Evolutionary conservation across 2,329 filamentous ascomycete species (phyloP).

Genomic region (Fonsecaea multimorphosa): DNA sequence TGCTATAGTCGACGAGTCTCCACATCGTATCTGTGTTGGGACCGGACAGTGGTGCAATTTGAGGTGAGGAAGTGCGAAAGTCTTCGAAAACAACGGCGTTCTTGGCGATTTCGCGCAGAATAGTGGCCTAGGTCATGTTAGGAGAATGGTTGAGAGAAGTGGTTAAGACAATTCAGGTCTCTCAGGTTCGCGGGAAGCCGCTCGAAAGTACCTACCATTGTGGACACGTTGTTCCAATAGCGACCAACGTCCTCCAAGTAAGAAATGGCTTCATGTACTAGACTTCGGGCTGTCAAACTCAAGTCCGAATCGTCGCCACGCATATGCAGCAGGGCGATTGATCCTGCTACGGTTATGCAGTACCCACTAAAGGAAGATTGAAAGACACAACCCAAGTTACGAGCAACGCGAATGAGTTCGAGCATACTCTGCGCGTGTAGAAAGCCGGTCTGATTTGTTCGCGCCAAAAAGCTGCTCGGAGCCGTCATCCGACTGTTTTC

Average conservation of each 20-base stretch:
- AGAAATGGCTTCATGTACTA: slow-evolving; percentile 5
- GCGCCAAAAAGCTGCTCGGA: slow-evolving; percentile 42
- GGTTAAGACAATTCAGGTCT: too few relatives aligned
- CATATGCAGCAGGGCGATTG: slow-evolving; percentile 12
- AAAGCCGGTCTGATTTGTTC: background rate
- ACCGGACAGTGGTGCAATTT: slow-evolving; percentile 9
- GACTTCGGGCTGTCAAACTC: background rate
- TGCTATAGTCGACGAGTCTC: slow-evolving; percentile 26
- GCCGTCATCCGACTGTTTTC: slow-evolving; percentile 39
- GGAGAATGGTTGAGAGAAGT: too few relatives aligned
- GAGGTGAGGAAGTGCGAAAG: background rate
- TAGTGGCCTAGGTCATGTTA: background rate
- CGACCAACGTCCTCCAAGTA: slow-evolving; percentile 16
- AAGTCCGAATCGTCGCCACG: background rate
- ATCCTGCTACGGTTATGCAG: slow-evolving; percentile 43
- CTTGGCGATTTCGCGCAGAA: background rate
- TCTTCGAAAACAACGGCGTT: slow-evolving; percentile 5
- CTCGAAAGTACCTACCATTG: slow-evolving; percentile 13
- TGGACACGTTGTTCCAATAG: slow-evolving; percentile 22
- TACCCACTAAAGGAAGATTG: slow-evolving; percentile 46
- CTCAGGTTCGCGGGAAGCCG: too few relatives aligned
- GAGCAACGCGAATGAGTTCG: slow-evolving; percentile 40
- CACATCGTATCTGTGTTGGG: slow-evolving; percentile 12
- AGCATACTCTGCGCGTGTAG: background rate
- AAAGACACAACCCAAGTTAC: slow-evolving; percentile 35